These are phyloP conservation scores for Epichloe elymi DNA, from an alignment of 2,329 filamentous ascomycete genomes.

Conservation along the genomic window DNA sequence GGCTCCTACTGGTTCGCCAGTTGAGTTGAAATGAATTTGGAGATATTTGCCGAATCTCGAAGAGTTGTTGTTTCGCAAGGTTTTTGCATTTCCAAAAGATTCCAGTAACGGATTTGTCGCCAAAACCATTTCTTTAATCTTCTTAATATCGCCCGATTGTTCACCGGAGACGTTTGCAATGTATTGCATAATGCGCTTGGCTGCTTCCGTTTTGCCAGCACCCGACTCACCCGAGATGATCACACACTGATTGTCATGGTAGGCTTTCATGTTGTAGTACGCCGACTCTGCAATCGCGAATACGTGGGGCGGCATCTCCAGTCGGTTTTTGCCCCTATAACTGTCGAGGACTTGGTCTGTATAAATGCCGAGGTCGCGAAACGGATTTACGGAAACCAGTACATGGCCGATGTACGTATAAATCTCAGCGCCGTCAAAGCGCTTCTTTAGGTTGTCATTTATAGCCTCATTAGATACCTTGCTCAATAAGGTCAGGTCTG, in stretches of 20 bases:
- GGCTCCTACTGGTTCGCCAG: constrained; percentile 86
- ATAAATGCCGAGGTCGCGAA: constrained; percentile 94
- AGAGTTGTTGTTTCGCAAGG: constrained; percentile 95
- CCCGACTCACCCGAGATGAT: constrained; percentile 98
- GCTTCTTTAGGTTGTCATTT: constrained; percentile 97
- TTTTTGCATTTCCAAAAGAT: constrained; percentile 97
- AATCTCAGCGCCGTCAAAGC: constrained; percentile 94
- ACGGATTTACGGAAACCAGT: constrained; percentile 96
- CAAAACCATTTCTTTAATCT: constrained; percentile 98
- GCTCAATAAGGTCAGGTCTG: constrained; percentile 91
- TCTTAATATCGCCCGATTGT: constrained; percentile 71
- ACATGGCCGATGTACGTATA: constrained; percentile 99
- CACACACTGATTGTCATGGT: constrained; percentile 97
- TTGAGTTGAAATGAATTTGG: constrained; percentile 86
- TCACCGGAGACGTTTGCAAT: constrained; percentile 94
- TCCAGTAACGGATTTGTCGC: constrained; percentile 95
- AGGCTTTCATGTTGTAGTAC: constrained; percentile 99
- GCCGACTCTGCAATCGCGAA: constrained; percentile 92
- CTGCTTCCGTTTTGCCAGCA: constrained; percentile 95
- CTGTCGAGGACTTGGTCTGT: constrained; percentile 86
- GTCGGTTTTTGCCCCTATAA: constrained; percentile 91
- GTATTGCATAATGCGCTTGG: constrained; percentile 99
- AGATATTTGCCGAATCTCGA: constrained; percentile 97
- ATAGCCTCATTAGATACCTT: constrained; percentile 99
- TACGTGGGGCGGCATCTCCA: constrained; percentile 91